Conservation (phyloP, 2,329 filamentous ascomycete species). For the Zopfia rhizophila region DNA sequence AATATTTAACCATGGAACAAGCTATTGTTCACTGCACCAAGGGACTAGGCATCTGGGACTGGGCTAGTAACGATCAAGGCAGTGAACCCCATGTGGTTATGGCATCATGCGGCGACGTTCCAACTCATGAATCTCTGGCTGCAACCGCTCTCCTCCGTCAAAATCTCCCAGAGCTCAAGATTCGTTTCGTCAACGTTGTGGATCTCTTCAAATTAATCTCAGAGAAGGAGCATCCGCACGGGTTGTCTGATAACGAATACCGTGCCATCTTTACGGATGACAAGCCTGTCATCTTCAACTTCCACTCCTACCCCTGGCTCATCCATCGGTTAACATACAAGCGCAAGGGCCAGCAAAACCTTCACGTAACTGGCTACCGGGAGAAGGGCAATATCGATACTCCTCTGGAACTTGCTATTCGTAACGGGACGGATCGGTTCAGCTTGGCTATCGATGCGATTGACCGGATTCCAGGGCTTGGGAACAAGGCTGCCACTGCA, state of each 20-base stretch:
- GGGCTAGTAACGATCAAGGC: slow-evolving; percentile 76
- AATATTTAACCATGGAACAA: slow-evolving; percentile 78
- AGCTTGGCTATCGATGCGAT: slow-evolving; percentile 81
- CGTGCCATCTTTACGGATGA: slow-evolving; percentile 75
- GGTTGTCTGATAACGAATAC: slow-evolving; percentile 74
- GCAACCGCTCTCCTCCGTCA: slow-evolving; percentile 78
- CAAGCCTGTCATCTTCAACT: slow-evolving; percentile 82
- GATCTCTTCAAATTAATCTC: slow-evolving; percentile 84
- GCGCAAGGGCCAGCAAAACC: slow-evolving; percentile 72
- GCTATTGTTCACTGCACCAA: slow-evolving; percentile 81
- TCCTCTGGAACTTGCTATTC: slow-evolving; percentile 79
- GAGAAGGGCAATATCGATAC: slow-evolving; percentile 90
- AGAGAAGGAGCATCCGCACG: slow-evolving; percentile 76
- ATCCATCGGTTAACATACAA: slow-evolving; percentile 81
- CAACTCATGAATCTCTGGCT: slow-evolving; percentile 78
- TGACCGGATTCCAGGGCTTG: slow-evolving; percentile 70
- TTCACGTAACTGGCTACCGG: slow-evolving; percentile 81
- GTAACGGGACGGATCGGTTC: slow-evolving; percentile 81
- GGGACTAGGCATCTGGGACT: slow-evolving; percentile 81
- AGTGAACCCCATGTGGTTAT: slow-evolving; percentile 78
- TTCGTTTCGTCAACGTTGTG: slow-evolving; percentile 82
- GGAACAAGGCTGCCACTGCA: slow-evolving; percentile 70
- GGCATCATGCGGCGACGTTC: slow-evolving; percentile 79
- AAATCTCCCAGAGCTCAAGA: slow-evolving; percentile 76
- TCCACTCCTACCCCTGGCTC: slow-evolving; percentile 85